Evolutionary conservation across 1,284 basidiomycete genomes (phyloP), one percentile per base, ranked within the genome.

Genomic region (Meripilus lineatus): DNA sequence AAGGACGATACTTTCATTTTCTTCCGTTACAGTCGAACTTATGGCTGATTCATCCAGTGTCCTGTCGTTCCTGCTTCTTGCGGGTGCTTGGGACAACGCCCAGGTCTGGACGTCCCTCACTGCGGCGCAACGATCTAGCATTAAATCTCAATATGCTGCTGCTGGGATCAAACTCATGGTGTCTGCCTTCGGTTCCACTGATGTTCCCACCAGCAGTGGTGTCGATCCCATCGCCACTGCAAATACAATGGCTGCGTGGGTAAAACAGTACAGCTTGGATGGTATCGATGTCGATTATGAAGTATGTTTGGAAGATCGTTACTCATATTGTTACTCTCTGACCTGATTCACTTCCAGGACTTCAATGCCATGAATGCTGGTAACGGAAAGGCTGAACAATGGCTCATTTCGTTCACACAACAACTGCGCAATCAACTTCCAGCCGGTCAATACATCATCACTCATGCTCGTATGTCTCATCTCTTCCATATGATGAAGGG

Each of bases 281-380:
- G 79, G 77, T 28, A 59, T 80, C 32, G 78, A 81, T 40, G 67
- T 81, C 32, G 77, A 80, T 56, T 79, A 74, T 44, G 75, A 79
- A 59, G 74, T 67, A 36, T 14, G 50, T 41, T 18, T 40, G 18
- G 21, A 32, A 21, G 24, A 26, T 17, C 32, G 26, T 40, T 26
- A 25, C 13, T 15, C 26, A 38, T 43, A 14, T 1, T 25, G 20
- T 21, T 3, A 13, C 25, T 7, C 38, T 35, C 23, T n/a, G 40
- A 20, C 23, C 22, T 24, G 22, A 38, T 21, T 21, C 26, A 21
- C 32, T 26, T 38, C n/a, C 40, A 76, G 75, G 75, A 77, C 55
- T 69, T 74, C 48, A 61, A 58, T 38, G 70, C 71, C 3, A 65
- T 76, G 57, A 59, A 75, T 49, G 57, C 53, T 25, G 61, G 63